Evolutionary conservation across 2,329 filamentous ascomycete genomes (phyloP).

Genomic region (Alternaria incomplexa): DNA sequence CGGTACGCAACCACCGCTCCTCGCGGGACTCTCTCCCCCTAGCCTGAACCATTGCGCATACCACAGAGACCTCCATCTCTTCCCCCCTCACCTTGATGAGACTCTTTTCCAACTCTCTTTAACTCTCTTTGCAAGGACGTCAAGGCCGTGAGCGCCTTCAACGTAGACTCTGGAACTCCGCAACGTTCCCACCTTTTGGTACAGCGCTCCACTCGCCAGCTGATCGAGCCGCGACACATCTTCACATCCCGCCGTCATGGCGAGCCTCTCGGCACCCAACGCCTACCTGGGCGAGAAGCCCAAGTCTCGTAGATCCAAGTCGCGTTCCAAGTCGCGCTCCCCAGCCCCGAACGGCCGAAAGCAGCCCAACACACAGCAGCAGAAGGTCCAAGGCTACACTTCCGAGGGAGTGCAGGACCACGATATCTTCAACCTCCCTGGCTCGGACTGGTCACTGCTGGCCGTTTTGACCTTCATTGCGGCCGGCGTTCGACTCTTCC

Average conservation of each 20-base stretch:
- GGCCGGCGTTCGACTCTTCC: constrained; percentile 83
- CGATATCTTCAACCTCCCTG: constrained; percentile 86
- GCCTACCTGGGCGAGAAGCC: constrained; percentile 42
- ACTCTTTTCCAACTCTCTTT: constrained; percentile 46
- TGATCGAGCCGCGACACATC: constrained; percentile 27
- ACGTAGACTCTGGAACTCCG: constrained; percentile 13
- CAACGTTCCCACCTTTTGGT: constrained; percentile 6
- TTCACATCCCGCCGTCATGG: constrained; percentile 42
- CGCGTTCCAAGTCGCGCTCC: constrained; percentile 44
- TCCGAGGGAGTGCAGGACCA: constrained; percentile 85
- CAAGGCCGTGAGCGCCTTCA: constrained; percentile 2
- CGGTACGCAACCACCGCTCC: constrained; percentile 27
- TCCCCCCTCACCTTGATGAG: constrained; percentile 25
- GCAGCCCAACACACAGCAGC: constrained; percentile 42
- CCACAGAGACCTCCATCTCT: constrained; percentile 27
- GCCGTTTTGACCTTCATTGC: constrained; percentile 75
- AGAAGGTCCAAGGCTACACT: constrained; percentile 63
- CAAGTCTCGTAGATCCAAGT: constrained; percentile 34
- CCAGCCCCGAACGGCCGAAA: constrained; percentile 37
- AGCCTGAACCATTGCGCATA: constrained; percentile 32
- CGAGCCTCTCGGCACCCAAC: constrained; percentile 39
- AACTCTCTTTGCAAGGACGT: constrained; percentile 22
- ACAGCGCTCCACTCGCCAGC: constrained; percentile 22
- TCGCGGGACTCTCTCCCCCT: constrained; percentile 28
- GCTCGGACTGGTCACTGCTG: constrained; percentile 82